These are phyloP conservation scores for Beauveria brongniartii DNA, from an alignment of 2,329 filamentous ascomycete genomes.

Conservation along the genomic window DNA sequence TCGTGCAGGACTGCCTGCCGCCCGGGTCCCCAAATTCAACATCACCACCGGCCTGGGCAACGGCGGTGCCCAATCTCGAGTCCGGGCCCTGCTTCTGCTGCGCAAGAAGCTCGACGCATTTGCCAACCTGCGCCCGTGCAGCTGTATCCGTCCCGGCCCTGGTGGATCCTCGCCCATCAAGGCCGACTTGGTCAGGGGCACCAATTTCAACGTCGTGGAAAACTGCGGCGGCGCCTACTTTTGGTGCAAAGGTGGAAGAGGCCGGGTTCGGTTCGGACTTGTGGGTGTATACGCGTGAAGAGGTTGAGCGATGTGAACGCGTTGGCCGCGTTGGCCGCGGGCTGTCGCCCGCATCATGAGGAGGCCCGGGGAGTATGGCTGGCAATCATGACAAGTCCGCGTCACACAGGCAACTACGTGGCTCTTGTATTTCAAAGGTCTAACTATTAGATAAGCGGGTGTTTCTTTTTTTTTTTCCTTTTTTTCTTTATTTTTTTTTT, in stretches of 20 bases:
- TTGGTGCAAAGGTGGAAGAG: constrained; percentile 38
- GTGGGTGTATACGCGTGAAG: constrained; percentile 36
- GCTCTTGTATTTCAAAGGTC: neutral
- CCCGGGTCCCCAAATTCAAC: constrained; percentile 22
- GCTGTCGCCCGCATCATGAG: constrained; percentile 31
- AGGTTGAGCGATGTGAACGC: constrained; percentile 39
- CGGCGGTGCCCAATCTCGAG: constrained; percentile 33
- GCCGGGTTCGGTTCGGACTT: constrained; percentile 36
- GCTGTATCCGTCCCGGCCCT: constrained; percentile 31
- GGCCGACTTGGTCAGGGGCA: constrained; percentile 33
- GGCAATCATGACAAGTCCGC: constrained; percentile 35
- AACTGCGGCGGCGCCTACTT: constrained; percentile 43
- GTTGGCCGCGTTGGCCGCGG: constrained; percentile 37
- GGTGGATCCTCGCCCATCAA: constrained; percentile 35
- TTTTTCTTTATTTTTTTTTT: no score
- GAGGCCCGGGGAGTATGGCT: constrained; percentile 16
- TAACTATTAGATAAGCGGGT: no score
- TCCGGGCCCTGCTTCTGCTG: constrained; percentile 32
- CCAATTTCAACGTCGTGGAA: constrained; percentile 40
- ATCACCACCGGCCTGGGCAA: constrained; percentile 31
- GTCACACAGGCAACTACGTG: neutral
- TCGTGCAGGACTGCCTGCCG: constrained; percentile 25
- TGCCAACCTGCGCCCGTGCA: constrained; percentile 42
- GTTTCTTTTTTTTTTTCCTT: no score
- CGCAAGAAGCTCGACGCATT: constrained; percentile 36